Base-by-base conservation (phyloP, 352 stramenopile species). In the Plasmopara viticola region DNA sequence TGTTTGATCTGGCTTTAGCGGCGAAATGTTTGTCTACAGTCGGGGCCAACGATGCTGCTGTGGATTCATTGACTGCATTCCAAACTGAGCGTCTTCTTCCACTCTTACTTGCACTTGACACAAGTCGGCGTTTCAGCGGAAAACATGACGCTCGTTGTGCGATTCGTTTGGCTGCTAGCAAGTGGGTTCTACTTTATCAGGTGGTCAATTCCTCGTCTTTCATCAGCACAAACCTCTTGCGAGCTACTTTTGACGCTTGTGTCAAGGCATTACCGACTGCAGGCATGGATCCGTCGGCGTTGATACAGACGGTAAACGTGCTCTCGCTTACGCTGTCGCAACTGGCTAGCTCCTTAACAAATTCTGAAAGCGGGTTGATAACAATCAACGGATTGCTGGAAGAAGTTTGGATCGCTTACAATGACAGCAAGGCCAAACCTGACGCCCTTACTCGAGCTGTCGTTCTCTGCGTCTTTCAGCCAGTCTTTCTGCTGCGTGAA, bases 251-350 rank as follows among this genome's bases (percentile, higher is more conserved):
- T 20, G 53, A 68, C n/a, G 52, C 59, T 18, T 82, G 68, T 44
- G 54, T 90, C 17, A 66, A 77, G 10, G 65, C 72, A 8, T 60
- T 92, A 3, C 61, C 70, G 18, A 78, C 77, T 6, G 67, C 68
- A 12, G 82, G 82, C 0, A 76, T 74, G 39, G 72, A 90, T 41
- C 62, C 77, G 9, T 48, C 56, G 4, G 70, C 74, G 35, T 70
- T 90, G n/a, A 59, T 74, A 47, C 64, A 84, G 55, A 82, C 90
- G 73, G 72, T 87, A 18, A 68, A 76, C 5, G 74, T 90, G n/a
- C 58, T 92, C 13, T 76, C 73, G 1, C 55, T 81, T 4, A 56
- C 70, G 0, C 56, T 92, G 2, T 48, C 56, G 5, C 74, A 83
- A 48, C 48, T 90, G n/a, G 73, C 71, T 13, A 45, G 51, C 2